Conservation (phyloP, 768 basidiomycete genomes). For the Pulveroboletus ravenelii region DNA sequence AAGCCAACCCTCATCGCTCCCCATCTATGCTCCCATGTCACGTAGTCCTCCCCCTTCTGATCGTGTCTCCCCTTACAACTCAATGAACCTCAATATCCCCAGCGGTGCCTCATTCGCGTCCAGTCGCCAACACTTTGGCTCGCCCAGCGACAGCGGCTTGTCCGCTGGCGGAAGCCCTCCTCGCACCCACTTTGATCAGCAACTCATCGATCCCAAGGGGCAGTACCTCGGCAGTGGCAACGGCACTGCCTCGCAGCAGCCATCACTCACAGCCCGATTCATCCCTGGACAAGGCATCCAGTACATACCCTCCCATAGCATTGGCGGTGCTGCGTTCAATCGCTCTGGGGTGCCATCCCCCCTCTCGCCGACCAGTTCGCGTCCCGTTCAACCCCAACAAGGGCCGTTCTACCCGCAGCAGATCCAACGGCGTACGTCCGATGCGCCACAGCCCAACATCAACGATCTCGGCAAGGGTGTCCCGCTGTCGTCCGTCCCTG, state of each 20-base stretch:
- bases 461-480: slow-evolving; percentile 82
- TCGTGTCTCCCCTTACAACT: slow-evolving; percentile 50
- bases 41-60: slow-evolving; percentile 58
- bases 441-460: slow-evolving; percentile 33
- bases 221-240: slow-evolving; percentile 30
- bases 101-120: slow-evolving; percentile 38
- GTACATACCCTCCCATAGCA: slow-evolving; percentile 40
- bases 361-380: slow-evolving; percentile 45
- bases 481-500: slow-evolving; percentile 76
- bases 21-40: slow-evolving; percentile 67
- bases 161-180: slow-evolving; percentile 50
- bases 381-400: slow-evolving; percentile 29
- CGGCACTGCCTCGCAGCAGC: slow-evolving; percentile 19
- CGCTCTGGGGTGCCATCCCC: slow-evolving; percentile 47
- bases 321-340: slow-evolving; percentile 31
- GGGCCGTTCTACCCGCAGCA: slow-evolving; percentile 28
- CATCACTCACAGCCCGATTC: slow-evolving; percentile 52
- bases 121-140: slow-evolving; percentile 43
- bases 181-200: slow-evolving; percentile 43
- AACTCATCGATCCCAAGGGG: slow-evolving; percentile 38
- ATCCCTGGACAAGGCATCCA: slow-evolving; percentile 64
- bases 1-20: slow-evolving; percentile 70
- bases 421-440: slow-evolving; percentile 38
- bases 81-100: slow-evolving; percentile 60
- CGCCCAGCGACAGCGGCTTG: slow-evolving; percentile 59